Conservation (phyloP, 805 yeast species). For the Kodamaea lidongshanica region DNA sequence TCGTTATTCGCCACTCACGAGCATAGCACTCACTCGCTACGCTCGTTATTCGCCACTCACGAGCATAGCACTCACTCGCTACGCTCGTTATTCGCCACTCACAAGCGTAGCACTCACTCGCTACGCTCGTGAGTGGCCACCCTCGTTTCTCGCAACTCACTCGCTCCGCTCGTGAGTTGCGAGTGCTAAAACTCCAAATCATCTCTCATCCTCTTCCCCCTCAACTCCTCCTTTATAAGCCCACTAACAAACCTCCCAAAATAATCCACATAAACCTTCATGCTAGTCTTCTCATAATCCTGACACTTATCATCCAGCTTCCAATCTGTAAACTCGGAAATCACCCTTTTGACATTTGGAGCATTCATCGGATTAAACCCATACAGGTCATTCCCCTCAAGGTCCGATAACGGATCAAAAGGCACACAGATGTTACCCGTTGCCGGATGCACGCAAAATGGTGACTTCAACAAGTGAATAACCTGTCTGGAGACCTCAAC, state of each 20-base stretch:
- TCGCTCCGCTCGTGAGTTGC: no score
- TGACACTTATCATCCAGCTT: slow-evolving; percentile 19
- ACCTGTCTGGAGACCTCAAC: slow-evolving; percentile 85
- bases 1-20: no score
- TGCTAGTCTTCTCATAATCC: slow-evolving; percentile 59
- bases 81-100: no score
- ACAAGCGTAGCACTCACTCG: no score
- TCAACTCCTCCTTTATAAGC: slow-evolving; percentile 51
- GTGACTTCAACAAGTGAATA: slow-evolving; percentile 89
- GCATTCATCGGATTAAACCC: slow-evolving; percentile 75
- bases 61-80: no score
- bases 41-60: no score
- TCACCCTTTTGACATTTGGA: slow-evolving; percentile 64
- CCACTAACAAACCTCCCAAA: slow-evolving; percentile 59
- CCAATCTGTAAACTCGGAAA: slow-evolving; percentile 41
- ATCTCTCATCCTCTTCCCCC: slow-evolving; percentile 30
- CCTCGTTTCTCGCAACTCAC: no score
- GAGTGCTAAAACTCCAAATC: slow-evolving; percentile 30
- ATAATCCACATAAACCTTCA: slow-evolving; percentile 63
- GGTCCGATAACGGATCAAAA: slow-evolving; percentile 44
- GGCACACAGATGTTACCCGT: slow-evolving; percentile 97
- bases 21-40: no score
- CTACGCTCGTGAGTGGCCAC: no score
- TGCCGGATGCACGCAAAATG: slow-evolving; percentile 94
- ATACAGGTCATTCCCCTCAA: slow-evolving; percentile 31